Evolutionary conservation across 352 stramenopile genomes (phyloP).

Genomic region (Vaucheria bursata): DNA sequence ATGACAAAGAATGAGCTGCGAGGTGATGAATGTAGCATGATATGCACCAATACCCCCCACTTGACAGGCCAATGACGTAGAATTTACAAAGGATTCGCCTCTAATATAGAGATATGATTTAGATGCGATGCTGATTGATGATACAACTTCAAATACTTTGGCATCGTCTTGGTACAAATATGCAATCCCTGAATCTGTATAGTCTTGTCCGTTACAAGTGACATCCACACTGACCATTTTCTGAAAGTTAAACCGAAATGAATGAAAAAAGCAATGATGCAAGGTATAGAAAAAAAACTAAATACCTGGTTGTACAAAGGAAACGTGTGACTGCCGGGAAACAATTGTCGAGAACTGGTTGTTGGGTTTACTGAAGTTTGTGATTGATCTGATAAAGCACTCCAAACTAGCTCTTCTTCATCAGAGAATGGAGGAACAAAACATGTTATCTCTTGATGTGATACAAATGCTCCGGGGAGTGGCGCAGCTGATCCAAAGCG

Average conservation of each 20-base stretch:
- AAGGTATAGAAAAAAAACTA: too few species aligned
- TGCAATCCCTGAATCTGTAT: slow-evolving; percentile 71
- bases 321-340: slow-evolving; percentile 69
- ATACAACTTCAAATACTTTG: neutral
- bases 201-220: slow-evolving; percentile 90
- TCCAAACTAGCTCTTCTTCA: slow-evolving; percentile 51
- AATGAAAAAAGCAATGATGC: slow-evolving; percentile 1
- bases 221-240: slow-evolving; percentile 76
- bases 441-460: slow-evolving; percentile 67
- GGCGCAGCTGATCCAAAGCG: slow-evolving; percentile 62
- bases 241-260: neutral
- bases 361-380: slow-evolving; percentile 59
- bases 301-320: slow-evolving; percentile 67
- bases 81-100: slow-evolving; percentile 79
- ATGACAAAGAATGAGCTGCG: slow-evolving; percentile 72
- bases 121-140: slow-evolving; percentile 11
- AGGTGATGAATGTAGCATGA: slow-evolving; percentile 69
- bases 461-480: slow-evolving; percentile 70
- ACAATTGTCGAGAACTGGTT: slow-evolving; percentile 62
- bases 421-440: slow-evolving; percentile 59
- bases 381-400: slow-evolving; percentile 63
- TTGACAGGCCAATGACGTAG: slow-evolving; percentile 71
- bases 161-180: slow-evolving; percentile 73
- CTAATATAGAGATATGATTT: slow-evolving; percentile 59
- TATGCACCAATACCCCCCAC: slow-evolving; percentile 65